These are phyloP conservation scores for Epichloe festucae DNA, from an alignment of 2,329 filamentous ascomycete species.

Conservation along the genomic window DNA sequence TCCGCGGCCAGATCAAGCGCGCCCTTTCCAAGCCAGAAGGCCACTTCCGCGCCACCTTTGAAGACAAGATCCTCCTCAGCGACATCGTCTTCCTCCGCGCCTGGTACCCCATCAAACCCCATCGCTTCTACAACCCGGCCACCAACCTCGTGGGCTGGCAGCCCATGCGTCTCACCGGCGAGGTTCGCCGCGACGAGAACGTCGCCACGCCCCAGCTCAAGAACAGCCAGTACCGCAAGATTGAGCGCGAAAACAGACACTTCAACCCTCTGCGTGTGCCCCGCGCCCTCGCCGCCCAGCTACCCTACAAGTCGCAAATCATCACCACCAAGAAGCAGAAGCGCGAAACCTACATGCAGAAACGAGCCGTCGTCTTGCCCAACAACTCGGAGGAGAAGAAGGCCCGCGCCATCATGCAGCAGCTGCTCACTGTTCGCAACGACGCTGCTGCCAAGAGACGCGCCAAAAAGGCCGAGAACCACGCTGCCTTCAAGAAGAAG, in stretches of 20 bases:
- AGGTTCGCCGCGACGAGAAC: slow-evolving; percentile 67
- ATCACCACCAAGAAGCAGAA: slow-evolving; percentile 67
- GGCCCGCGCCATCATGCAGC: slow-evolving; percentile 79
- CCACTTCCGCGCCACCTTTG: slow-evolving; percentile 91
- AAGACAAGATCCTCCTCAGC: slow-evolving; percentile 94
- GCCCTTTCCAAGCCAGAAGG: slow-evolving; percentile 88
- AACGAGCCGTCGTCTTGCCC: slow-evolving; percentile 76
- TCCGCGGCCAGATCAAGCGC: slow-evolving; percentile 93
- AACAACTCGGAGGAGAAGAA: slow-evolving; percentile 78
- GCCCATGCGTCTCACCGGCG: slow-evolving; percentile 85
- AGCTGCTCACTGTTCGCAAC: slow-evolving; percentile 79
- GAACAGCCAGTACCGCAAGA: slow-evolving; percentile 70
- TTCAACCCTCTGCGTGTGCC: slow-evolving; percentile 75
- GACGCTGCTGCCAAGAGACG: slow-evolving; percentile 77
- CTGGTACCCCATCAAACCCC: slow-evolving; percentile 93
- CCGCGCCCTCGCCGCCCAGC: slow-evolving; percentile 62
- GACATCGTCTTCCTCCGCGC: slow-evolving; percentile 94
- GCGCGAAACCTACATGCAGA: slow-evolving; percentile 81
- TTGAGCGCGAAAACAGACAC: slow-evolving; percentile 54
- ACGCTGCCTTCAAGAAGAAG: slow-evolving; percentile 69
- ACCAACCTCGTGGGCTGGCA: slow-evolving; percentile 90
- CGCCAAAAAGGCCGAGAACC: slow-evolving; percentile 82
- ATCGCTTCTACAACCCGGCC: slow-evolving; percentile 92
- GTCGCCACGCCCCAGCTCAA: slow-evolving; percentile 66
- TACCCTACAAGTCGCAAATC: slow-evolving; percentile 91